These are phyloP conservation scores for Juncus effusus DNA, from an alignment of 176 grass and related monocot species.

Conservation along the genomic window DNA sequence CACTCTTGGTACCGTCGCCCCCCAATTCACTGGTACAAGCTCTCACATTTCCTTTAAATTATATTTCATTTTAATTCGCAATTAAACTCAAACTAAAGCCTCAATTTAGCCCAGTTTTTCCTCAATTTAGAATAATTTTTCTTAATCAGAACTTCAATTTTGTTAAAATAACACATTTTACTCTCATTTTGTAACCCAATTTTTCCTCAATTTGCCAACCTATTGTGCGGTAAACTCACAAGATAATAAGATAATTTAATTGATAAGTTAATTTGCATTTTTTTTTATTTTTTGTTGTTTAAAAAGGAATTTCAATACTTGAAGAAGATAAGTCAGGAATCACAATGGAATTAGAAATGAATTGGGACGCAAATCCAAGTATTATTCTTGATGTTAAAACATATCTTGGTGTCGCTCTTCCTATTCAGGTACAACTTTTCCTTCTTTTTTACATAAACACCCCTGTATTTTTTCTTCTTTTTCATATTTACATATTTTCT, in stretches of 20 bases:
- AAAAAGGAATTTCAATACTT: constrained; percentile 80
- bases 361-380: constrained; percentile 96
- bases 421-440: constrained; percentile 62
- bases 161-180: background rate
- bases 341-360: constrained; percentile 87
- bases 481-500: background rate
- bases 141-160: no score
- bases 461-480: background rate
- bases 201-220: background rate
- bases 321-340: constrained; percentile 76
- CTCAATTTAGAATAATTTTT: no score
- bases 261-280: constrained; percentile 2
- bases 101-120: no score
- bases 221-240: background rate
- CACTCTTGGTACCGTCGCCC: constrained; percentile 94
- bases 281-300: no score
- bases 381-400: constrained; percentile 93
- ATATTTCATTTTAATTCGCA: background rate
- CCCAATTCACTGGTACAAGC: constrained; percentile 84
- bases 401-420: constrained; percentile 77
- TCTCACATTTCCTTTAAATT: constrained; percentile 7
- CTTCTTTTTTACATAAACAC: background rate
- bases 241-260: constrained; percentile 1
- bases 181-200: background rate
- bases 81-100: no score